phyloP scores from a whole-genome alignment of 768 basidiomycete genomes.

The Lyophyllum atratum region DNA sequence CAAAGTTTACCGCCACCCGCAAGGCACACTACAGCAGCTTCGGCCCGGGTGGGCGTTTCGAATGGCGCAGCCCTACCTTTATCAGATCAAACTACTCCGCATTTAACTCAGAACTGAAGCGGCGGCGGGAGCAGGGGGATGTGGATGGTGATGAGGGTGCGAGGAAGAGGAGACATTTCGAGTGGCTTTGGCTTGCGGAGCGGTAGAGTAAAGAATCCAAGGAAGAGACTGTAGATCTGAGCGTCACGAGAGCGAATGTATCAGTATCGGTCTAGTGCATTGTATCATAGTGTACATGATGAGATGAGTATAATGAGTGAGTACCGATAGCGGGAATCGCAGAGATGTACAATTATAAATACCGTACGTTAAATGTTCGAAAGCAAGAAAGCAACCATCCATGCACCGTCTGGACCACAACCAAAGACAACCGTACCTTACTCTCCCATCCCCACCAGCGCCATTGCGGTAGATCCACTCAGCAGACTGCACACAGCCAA shows the following conservation, averaged over 20 bases:
- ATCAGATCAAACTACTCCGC: too few relatives aligned
- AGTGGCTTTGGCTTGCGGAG: background rate
- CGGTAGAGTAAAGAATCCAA: background rate
- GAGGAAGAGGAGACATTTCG: background rate
- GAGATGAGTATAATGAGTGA: background rate
- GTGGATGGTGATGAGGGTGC: background rate
- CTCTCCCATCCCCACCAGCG: slow-evolving; percentile 53
- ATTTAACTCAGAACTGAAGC: background rate
- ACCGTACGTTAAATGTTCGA: background rate
- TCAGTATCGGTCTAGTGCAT: background rate
- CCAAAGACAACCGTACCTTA: too few relatives aligned
- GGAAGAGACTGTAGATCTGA: background rate
- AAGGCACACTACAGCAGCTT: too few relatives aligned
- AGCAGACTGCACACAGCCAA: slow-evolving; percentile 63
- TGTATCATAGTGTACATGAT: background rate
- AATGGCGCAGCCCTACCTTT: too few relatives aligned
- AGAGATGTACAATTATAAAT: background rate
- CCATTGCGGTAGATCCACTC: slow-evolving; percentile 66
- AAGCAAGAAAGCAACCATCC: background rate
- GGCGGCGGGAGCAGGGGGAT: background rate
- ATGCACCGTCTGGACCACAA: too few relatives aligned
- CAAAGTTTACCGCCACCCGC: too few relatives aligned
- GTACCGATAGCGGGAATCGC: background rate
- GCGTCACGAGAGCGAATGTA: background rate
- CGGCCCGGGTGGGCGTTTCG: background rate